These are phyloP conservation scores for Zopfochytrium polystomum DNA, from an alignment of 371 early-diverging fungal genomes.

Conservation along the genomic window DNA sequence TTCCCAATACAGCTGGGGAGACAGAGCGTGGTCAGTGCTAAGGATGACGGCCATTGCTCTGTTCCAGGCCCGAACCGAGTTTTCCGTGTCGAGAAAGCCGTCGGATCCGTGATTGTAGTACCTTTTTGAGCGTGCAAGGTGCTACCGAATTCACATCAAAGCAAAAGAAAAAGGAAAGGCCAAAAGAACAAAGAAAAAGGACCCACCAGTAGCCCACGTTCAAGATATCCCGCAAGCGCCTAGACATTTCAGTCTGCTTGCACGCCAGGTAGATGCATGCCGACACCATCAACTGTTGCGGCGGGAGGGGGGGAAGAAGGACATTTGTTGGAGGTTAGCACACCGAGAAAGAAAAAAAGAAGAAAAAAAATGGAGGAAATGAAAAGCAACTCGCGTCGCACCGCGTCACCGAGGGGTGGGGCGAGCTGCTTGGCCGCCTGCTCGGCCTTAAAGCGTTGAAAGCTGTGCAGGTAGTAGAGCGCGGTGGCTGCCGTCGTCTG, in stretches of 20 bases:
- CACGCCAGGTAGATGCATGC: slow-evolving; percentile 24
- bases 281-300: slow-evolving; percentile 3
- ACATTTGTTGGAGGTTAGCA: too few relatives aligned
- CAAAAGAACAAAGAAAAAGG: not conserved
- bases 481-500: slow-evolving; percentile 7
- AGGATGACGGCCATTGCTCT: not conserved
- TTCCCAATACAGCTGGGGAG: slow-evolving; percentile 23
- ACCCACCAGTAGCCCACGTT: slow-evolving; percentile 24
- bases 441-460: not conserved
- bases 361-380: not conserved
- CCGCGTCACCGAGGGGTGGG: not conserved
- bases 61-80: slow-evolving; percentile 3
- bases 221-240: slow-evolving; percentile 24
- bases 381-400: not conserved
- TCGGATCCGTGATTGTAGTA: slow-evolving; percentile 1
- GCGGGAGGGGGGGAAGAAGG: not conserved
- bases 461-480: slow-evolving; percentile 2
- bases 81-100: slow-evolving; percentile 12
- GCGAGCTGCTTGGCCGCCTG: not conserved
- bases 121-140: slow-evolving; percentile 1
- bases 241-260: slow-evolving; percentile 20
- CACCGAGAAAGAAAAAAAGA: not conserved
- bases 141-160: not conserved
- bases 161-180: not conserved
- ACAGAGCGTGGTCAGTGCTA: not conserved